These are phyloP conservation scores for Penicillium italicum DNA, from an alignment of 2,329 filamentous ascomycete species.

Conservation along the genomic window DNA sequence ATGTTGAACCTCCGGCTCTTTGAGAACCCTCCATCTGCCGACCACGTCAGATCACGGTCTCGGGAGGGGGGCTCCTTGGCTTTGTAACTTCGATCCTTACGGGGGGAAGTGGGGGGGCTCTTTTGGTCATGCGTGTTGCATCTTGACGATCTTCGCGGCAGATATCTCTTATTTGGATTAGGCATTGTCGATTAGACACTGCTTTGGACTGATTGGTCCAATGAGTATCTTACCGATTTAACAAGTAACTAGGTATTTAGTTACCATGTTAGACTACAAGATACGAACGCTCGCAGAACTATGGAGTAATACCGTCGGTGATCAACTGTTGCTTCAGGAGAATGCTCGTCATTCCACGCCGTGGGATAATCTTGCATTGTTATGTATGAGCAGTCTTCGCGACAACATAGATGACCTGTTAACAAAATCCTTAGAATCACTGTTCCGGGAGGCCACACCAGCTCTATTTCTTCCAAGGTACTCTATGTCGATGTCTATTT, in stretches of 20 bases:
- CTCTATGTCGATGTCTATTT: neutral
- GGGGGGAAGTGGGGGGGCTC: too few species aligned
- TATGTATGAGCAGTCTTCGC: neutral
- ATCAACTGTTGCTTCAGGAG: neutral
- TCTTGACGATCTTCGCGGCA: neutral
- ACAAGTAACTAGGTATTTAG: too few species aligned
- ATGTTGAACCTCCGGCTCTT: neutral
- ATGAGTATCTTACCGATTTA: neutral
- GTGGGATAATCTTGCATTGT: neutral
- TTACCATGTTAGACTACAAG: too few species aligned
- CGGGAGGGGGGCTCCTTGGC: neutral
- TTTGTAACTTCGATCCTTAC: neutral
- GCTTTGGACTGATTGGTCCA: neutral
- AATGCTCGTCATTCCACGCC: neutral
- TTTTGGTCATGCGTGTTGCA: neutral
- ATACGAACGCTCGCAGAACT: neutral
- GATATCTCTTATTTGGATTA: neutral
- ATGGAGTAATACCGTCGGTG: neutral
- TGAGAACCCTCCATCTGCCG: neutral
- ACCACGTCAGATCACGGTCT: neutral
- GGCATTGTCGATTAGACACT: neutral
- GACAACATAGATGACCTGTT: neutral
- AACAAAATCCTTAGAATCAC: neutral
- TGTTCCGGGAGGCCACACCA: too few species aligned
- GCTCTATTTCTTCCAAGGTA: neutral